These are phyloP conservation scores for Irpex sp. DNA, from an alignment of 1,284 basidiomycete species.

Conservation along the genomic window DNA sequence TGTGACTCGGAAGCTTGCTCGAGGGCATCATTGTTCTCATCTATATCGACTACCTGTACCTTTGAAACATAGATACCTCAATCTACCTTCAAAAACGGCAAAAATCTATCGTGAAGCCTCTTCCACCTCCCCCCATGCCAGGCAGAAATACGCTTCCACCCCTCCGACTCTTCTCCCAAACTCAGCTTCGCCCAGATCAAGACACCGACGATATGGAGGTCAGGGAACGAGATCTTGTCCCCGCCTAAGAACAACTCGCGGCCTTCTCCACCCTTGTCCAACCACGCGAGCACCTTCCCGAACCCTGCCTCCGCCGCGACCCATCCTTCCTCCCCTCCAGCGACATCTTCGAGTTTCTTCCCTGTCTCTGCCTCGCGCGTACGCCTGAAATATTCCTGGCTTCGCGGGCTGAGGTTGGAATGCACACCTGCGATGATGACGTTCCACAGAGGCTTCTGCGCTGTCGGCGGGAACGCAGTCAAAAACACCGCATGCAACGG, in stretches of 20 bases:
- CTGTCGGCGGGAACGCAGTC: not conserved
- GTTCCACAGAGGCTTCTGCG: not conserved
- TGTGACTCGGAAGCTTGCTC: too few species aligned
- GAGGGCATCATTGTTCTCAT: not conserved
- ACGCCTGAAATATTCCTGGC: slow-evolving; percentile 12
- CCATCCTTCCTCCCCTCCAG: slow-evolving; percentile 7
- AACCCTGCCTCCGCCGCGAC: slow-evolving; percentile 7
- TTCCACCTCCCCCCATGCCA: slow-evolving; percentile 12
- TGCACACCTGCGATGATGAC: slow-evolving; percentile 2
- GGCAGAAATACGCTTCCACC: slow-evolving; percentile 14
- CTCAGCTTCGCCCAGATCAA: slow-evolving; percentile 12
- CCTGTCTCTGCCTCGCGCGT: slow-evolving; percentile 11
- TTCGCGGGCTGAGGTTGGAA: slow-evolving; percentile 7
- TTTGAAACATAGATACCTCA: not conserved
- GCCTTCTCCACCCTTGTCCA: slow-evolving; percentile 4
- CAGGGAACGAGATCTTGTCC: slow-evolving; percentile 12
- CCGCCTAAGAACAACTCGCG: slow-evolving; percentile 8
- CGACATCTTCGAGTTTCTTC: slow-evolving; percentile 15
- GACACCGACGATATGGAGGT: slow-evolving; percentile 10
- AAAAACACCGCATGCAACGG: slow-evolving; percentile 16
- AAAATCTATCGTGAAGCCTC: slow-evolving; percentile 3
- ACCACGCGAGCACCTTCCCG: slow-evolving; percentile 2
- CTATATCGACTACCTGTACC: not conserved
- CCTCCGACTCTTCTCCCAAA: slow-evolving; percentile 13
- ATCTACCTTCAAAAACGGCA: not conserved